Base-by-base conservation (phyloP, 345 rosid species). In the Schrenkiella parvula region DNA sequence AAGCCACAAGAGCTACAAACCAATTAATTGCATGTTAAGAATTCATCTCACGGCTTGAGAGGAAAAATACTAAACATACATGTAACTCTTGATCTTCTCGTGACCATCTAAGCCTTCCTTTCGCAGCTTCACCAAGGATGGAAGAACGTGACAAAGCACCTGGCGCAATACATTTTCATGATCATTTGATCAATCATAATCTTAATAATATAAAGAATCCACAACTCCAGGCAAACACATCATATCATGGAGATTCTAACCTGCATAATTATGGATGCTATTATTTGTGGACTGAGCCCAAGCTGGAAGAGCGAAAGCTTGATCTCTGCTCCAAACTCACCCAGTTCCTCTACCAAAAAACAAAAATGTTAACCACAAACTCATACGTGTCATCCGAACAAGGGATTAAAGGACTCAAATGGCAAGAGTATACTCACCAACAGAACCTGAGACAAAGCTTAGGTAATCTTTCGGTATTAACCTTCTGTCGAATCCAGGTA, bases 61-160 rank as follows among this genome's bases (percentile, higher is more conserved):
- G 70, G 80, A 70, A 84, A 66, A 9, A 12, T 31, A 12, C 81
- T 82, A 88, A 78, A 90, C 98, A 88, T 87, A 93, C 98, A 93
- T 93, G 85, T 91, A 91, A 83, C 97, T 85, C 93, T 93, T 93
- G 76, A 93, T 91, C 91, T 88, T 91, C 89, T 93, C 97, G 1
- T 88, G 86, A 48, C 90, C 98, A 82, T 91, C 98, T 77, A 93
- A 84, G 79, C 98, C 98, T 89, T 93, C 97, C 79, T 93, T 91
- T 65, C 97, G 82, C 78, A 91, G 85, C 86, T 88, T 89, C 82
- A 89, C 96, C 66, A 91, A 85, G 18, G 97, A 87, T 64, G 98
- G 97, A 84, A 93, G 78, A 65, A 91, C 70, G 66, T 89, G 95
- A 80, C 98, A 93, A 26, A 91, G 90, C 54, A 88, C 92, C 98